Conservation (phyloP, 106 monocot genomes). For the Acorus gramineus region DNA sequence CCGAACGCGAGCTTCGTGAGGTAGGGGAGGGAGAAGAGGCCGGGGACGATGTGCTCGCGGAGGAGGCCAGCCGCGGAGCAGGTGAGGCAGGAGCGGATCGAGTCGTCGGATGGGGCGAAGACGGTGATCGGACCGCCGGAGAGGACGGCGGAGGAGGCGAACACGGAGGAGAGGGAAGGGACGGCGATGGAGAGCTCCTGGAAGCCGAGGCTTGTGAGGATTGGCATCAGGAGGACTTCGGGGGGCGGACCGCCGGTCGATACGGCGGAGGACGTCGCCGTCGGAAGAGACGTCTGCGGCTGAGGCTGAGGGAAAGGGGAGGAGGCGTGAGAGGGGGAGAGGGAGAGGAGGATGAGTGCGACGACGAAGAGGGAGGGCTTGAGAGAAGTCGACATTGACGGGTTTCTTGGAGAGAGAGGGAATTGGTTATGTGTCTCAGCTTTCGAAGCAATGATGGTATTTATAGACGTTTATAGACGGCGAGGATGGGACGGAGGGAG, state of each 20-base stretch:
- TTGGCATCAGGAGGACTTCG: slow-evolving; percentile 20
- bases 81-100: slow-evolving; percentile 39
- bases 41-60: slow-evolving; percentile 7
- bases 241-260: not conserved
- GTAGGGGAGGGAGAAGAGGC: slow-evolving; percentile 26
- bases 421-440: too few species aligned
- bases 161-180: slow-evolving; percentile 24
- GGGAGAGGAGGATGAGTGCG: not conserved
- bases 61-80: slow-evolving; percentile 4
- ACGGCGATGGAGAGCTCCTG: slow-evolving; percentile 47
- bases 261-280: not conserved
- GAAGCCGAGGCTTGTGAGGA: slow-evolving; percentile 58
- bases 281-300: not conserved
- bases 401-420: too few species aligned
- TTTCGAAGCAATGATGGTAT: too few species aligned
- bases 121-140: slow-evolving; percentile 34
- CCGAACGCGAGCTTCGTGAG: slow-evolving; percentile 39
- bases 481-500: too few species aligned
- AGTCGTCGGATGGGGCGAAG: slow-evolving; percentile 49
- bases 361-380: too few species aligned
- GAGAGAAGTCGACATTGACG: too few species aligned
- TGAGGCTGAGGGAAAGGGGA: slow-evolving; percentile 3
- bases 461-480: too few species aligned
- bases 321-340: not conserved
- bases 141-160: slow-evolving; percentile 22